Evolutionary conservation across 2,329 filamentous ascomycete genomes (phyloP).

Genomic region (Huntiella savannae): DNA sequence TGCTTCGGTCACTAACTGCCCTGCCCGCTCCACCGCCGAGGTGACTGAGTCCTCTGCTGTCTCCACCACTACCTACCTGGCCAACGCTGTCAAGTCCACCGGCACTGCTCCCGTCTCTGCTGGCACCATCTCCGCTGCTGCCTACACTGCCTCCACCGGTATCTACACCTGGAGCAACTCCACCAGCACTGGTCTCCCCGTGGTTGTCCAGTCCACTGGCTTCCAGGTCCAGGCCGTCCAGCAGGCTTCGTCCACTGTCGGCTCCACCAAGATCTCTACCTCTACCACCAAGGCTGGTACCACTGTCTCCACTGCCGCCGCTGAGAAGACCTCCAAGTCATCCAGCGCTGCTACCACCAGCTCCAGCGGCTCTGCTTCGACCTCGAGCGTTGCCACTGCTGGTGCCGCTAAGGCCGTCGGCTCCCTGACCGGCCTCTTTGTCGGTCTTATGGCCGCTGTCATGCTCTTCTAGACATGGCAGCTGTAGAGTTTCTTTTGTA

Average conservation of each 20-base stretch:
- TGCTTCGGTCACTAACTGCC: slow-evolving; percentile 6
- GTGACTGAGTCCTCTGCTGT: slow-evolving; percentile 2
- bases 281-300: neutral
- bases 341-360: neutral
- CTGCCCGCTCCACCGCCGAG: neutral
- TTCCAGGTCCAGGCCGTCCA: too few relatives aligned
- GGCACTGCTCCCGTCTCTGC: neutral
- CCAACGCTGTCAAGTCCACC: neutral
- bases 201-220: too few relatives aligned
- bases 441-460: neutral
- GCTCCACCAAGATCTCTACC: neutral
- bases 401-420: neutral
- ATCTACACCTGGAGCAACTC: neutral
- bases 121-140: neutral
- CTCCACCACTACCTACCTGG: slow-evolving; percentile 35
- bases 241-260: too few relatives aligned
- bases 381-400: neutral
- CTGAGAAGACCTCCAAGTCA: neutral
- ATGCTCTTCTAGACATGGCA: neutral
- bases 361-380: neutral
- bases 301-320: slow-evolving; percentile 4
- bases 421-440: neutral
- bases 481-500: neutral
- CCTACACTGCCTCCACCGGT: neutral
- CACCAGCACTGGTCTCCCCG: neutral